Evolutionary conservation across 2,329 filamentous ascomycete species (phyloP), one percentile per base, ranked within the genome.

Genomic region (Clarireedia monteithiana): DNA sequence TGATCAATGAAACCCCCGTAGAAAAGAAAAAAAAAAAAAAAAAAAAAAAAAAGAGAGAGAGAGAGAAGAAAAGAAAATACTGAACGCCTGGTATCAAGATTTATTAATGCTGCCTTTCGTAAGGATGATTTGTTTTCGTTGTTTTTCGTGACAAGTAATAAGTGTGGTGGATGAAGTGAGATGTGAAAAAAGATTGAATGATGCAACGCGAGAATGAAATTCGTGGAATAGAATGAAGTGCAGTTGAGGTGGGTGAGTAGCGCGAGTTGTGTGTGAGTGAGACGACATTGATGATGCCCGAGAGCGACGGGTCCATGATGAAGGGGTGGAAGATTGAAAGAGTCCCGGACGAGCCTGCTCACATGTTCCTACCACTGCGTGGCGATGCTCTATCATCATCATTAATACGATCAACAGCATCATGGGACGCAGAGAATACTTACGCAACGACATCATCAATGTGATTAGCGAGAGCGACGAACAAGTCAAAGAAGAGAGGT

Each of bases 381-480:
- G 65, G 65, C n/a, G 66, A 68, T n/a, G 63, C 62, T n/a, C 65
- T 67, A 30, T 48, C 17, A 47, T 48, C 36, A 58, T 42, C 50
- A 49, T 58, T 48, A 44, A 34, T 15, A 5, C 42, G 15, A 44
- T 2, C 3, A 30, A n/a, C 10, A 20, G 24, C 5, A 50, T 1
- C 1, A 38, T 5, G 23, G n/a, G 12, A 14, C 15, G 3, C 4
- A 47, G 23, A 47, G 40, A 48, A 17, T 27, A 74, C 79, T 76
- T 70, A 83, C 80, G 77, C 75, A 56, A 75, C 73, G 59, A 85
- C 79, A 65, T 85, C 86, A 70, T 83, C 89, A 68, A 95, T 88
- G 68, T 95, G 89, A 70, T 96, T 95, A 73, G 88, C 91, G 73
- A 96, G 83, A 17, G 91, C 90, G 50, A 96, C 91, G 70, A 96